These are phyloP conservation scores for Fusarium poae DNA, from an alignment of 2,329 filamentous ascomycete species.

Conservation along the genomic window DNA sequence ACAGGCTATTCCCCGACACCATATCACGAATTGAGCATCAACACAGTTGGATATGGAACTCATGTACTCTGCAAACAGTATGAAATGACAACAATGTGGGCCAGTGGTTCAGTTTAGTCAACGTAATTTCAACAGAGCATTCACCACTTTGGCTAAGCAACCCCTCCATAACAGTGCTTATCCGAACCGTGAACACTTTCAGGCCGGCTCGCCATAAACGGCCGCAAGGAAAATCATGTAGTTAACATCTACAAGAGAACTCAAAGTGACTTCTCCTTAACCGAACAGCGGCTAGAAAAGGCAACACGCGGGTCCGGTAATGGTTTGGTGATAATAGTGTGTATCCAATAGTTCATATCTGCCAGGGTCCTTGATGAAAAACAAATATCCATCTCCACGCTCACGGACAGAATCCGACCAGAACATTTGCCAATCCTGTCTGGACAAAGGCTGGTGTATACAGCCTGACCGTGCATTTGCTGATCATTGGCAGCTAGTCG, in stretches of 20 bases:
- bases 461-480: slow-evolving; percentile 25
- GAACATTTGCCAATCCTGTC: slow-evolving; percentile 29
- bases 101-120: not conserved
- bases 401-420: slow-evolving; percentile 35
- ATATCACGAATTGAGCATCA: not conserved
- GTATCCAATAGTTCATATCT: slow-evolving; percentile 26
- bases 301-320: slow-evolving; percentile 44
- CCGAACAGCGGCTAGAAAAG: slow-evolving; percentile 45
- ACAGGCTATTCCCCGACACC: not conserved
- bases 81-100: not conserved
- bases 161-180: slow-evolving; percentile 16
- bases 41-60: not conserved
- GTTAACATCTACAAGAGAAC: slow-evolving; percentile 30
- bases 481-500: slow-evolving; percentile 21
- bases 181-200: slow-evolving; percentile 15
- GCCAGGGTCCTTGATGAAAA: slow-evolving; percentile 7
- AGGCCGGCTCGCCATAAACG: slow-evolving; percentile 27
- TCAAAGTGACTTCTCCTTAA: slow-evolving; percentile 23
- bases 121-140: not conserved
- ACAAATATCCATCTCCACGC: slow-evolving; percentile 12
- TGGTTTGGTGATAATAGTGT: slow-evolving; percentile 39
- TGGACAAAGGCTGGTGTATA: slow-evolving; percentile 16
- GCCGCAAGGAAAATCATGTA: slow-evolving; percentile 44
- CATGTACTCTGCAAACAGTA: not conserved
- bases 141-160: slow-evolving; percentile 17